Conservation (phyloP, 768 basidiomycete genomes). For the Amyloporia xantha region DNA sequence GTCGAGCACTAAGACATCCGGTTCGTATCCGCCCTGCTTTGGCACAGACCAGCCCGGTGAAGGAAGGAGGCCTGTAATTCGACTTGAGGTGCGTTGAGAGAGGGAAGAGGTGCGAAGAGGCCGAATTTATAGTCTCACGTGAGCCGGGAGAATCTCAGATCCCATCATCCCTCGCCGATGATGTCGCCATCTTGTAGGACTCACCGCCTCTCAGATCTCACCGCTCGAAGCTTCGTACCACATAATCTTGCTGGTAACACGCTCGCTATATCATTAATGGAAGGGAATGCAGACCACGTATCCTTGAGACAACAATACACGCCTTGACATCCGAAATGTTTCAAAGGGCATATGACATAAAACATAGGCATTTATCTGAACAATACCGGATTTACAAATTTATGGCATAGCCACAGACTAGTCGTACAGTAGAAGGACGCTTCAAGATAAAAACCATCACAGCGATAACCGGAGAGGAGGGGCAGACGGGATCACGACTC, state of each 20-base stretch:
- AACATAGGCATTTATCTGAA: background rate
- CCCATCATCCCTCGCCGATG: too few relatives aligned
- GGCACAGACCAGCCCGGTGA: slow-evolving; percentile 20
- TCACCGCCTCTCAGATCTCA: too few relatives aligned
- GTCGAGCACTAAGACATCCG: slow-evolving; percentile 25
- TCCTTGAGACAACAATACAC: too few relatives aligned
- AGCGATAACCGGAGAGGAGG: background rate
- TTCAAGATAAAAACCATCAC: too few relatives aligned
- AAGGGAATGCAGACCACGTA: too few relatives aligned
- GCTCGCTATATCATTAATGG: too few relatives aligned
- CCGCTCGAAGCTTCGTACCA: too few relatives aligned
- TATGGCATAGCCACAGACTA: background rate
- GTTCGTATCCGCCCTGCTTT: slow-evolving; percentile 21
- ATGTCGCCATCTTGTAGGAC: too few relatives aligned
- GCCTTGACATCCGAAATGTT: too few relatives aligned
- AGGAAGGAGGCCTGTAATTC: slow-evolving; percentile 21
- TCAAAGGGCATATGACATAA: background rate
- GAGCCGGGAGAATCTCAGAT: background rate
- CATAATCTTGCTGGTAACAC: too few relatives aligned
- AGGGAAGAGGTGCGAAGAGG: background rate
- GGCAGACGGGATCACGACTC: background rate
- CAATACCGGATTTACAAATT: background rate
- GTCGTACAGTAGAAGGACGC: background rate
- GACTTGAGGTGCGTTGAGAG: slow-evolving; percentile 22
- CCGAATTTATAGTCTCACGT: background rate